These are phyloP conservation scores for Porcisia deanei DNA, from an alignment of 208 protist genomes.

Conservation along the genomic window DNA sequence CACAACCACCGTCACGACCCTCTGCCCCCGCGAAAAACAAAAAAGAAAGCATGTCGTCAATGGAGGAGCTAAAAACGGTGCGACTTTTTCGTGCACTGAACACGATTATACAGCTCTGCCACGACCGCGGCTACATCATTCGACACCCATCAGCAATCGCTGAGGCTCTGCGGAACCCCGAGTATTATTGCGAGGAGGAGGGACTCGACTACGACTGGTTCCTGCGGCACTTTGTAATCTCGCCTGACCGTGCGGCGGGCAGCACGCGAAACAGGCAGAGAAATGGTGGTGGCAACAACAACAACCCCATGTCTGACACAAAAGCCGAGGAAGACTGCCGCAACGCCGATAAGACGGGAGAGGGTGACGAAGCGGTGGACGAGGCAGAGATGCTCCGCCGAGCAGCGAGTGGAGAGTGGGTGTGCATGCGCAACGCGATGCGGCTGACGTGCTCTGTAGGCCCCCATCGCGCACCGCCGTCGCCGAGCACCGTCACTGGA, in stretches of 20 bases:
- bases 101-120: slow-evolving; percentile 76
- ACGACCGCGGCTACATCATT: slow-evolving; percentile 74
- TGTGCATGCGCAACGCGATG: slow-evolving; percentile 67
- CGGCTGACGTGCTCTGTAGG: slow-evolving; percentile 47
- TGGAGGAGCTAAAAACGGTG: slow-evolving; percentile 69
- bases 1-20: neutral
- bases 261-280: slow-evolving; percentile 15
- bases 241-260: slow-evolving; percentile 25
- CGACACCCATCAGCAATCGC: slow-evolving; percentile 76
- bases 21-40: too few species aligned
- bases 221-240: slow-evolving; percentile 56
- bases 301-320: neutral
- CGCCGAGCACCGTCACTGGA: neutral
- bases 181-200: slow-evolving; percentile 36
- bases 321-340: slow-evolving; percentile 31
- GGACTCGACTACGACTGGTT: slow-evolving; percentile 80
- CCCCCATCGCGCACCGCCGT: neutral
- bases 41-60: slow-evolving; percentile 55
- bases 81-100: slow-evolving; percentile 83
- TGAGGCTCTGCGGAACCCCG: slow-evolving; percentile 44
- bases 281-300: neutral
- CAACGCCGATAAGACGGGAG: neutral
- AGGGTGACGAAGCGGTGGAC: slow-evolving; percentile 18
- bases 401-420: slow-evolving; percentile 41
- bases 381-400: slow-evolving; percentile 30